Percentiles rank a stretch among this genome's conserved stretches.
Evolutionary conservation across 108 stramenopile genomes (phyloP).

Genomic region (Skeletonema potamos): DNA sequence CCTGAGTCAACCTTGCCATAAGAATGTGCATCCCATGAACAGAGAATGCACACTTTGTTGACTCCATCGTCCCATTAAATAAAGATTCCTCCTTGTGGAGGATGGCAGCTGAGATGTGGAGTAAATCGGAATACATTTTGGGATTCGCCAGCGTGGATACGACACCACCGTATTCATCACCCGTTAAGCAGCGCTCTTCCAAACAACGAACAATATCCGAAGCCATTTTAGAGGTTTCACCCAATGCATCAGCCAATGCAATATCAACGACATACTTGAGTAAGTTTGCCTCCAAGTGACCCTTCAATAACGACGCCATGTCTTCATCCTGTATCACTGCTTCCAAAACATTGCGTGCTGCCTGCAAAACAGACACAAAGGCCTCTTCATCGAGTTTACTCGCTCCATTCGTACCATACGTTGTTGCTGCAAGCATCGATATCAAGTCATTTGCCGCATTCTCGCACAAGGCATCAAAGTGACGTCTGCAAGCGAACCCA

Average conservation of each 20-base stretch:
- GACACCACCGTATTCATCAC: conserved; percentile 45
- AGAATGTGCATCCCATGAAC: conserved; percentile 67
- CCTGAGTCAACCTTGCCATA: conserved; percentile 59
- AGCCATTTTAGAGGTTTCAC: conserved; percentile 42
- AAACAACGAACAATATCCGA: conserved; percentile 60
- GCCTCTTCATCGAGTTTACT: not conserved
- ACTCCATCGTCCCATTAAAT: conserved; percentile 29
- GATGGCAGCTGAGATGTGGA: conserved; percentile 52
- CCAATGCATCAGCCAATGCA: conserved; percentile 47
- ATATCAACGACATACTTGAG: conserved; percentile 52
- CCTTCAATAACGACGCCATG: conserved; percentile 29
- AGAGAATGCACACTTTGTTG: conserved; percentile 51
- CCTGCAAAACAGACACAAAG: not conserved
- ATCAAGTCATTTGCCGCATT: conserved; percentile 32
- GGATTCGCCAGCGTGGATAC: conserved; percentile 58
- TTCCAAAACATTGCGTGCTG: conserved; percentile 27
- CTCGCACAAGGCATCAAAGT: conserved; percentile 44
- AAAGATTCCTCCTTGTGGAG: conserved; percentile 38
- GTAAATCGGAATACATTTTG: conserved; percentile 52
- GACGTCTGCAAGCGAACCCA: conserved; percentile 39
- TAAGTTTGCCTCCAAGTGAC: conserved; percentile 34
- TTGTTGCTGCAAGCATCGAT: conserved; percentile 21
- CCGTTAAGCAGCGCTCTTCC: conserved; percentile 49
- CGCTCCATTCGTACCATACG: not conserved
- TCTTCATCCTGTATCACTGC: conserved; percentile 24